Percentiles rank a stretch among this genome's conserved stretches.
These are phyloP conservation scores for Podaxis sp. DNA, from an alignment of 768 basidiomycete genomes.

Conservation along the genomic window DNA sequence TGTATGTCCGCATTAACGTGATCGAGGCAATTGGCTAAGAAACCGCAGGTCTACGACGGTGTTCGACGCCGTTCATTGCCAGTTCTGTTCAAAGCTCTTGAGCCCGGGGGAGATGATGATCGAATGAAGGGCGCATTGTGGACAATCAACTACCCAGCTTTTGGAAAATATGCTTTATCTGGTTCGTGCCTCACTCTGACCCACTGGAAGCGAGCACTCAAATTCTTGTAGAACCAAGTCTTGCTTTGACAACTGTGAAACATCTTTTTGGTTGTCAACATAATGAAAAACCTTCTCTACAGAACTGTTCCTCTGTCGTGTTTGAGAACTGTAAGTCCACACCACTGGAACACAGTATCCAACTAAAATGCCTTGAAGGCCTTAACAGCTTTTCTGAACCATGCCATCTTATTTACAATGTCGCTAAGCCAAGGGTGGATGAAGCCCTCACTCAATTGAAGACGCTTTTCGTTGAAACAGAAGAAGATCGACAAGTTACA, in stretches of 20 bases:
- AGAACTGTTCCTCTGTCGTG: constrained; percentile 64
- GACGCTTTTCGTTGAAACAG: constrained; percentile 28
- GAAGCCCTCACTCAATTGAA: constrained; percentile 38
- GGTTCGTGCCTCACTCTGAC: constrained; percentile 29
- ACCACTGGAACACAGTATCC: background rate
- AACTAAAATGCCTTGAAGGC: constrained; percentile 35
- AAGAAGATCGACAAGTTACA: constrained; percentile 39
- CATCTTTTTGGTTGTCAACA: constrained; percentile 72
- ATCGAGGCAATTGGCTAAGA: background rate
- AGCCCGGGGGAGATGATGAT: constrained; percentile 77
- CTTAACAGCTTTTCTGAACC: constrained; percentile 64
- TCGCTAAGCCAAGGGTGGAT: constrained; percentile 44
- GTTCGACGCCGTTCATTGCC: constrained; percentile 64
- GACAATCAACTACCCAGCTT: constrained; percentile 64
- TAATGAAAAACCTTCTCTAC: constrained; percentile 87
- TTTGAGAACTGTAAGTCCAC: constrained; percentile 55
- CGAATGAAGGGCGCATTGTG: constrained; percentile 92
- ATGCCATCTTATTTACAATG: constrained; percentile 51
- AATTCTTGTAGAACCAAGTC: constrained; percentile 52
- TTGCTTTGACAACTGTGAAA: constrained; percentile 57
- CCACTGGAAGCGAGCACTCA: background rate
- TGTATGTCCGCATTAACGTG: constrained; percentile 30
- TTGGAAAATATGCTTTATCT: constrained; percentile 57
- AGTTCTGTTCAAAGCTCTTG: constrained; percentile 52
- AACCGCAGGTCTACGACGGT: constrained; percentile 62